These are phyloP conservation scores for Auricularia heimuer DNA, from an alignment of 768 basidiomycete species.

Conservation along the genomic window DNA sequence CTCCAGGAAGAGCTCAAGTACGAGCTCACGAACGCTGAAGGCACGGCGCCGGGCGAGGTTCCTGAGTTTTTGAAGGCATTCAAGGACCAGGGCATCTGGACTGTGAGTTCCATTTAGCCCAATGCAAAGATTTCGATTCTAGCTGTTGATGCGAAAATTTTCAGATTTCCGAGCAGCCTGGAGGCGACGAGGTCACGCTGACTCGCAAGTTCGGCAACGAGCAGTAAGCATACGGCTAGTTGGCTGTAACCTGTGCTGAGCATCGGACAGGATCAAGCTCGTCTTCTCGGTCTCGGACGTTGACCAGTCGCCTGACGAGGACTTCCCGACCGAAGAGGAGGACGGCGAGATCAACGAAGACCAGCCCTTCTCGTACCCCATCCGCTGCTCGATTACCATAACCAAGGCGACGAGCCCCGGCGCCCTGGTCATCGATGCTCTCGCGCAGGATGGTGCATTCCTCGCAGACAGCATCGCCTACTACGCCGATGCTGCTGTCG, in stretches of 20 bases:
- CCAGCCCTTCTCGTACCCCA: constrained; percentile 42
- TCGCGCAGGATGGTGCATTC: constrained; percentile 71
- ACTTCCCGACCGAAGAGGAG: constrained; percentile 32
- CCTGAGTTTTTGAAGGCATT: constrained; percentile 78
- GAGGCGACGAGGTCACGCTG: constrained; percentile 74
- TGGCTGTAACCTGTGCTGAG: neutral
- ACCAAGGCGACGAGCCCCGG: constrained; percentile 56
- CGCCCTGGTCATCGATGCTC: constrained; percentile 68
- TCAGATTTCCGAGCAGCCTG: constrained; percentile 59
- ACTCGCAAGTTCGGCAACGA: constrained; percentile 86
- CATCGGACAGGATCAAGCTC: constrained; percentile 56
- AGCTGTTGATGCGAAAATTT: neutral
- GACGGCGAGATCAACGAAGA: constrained; percentile 26
- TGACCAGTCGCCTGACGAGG: constrained; percentile 34
- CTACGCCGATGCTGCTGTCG: constrained; percentile 65
- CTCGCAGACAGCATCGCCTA: constrained; percentile 83
- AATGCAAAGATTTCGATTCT: neutral
- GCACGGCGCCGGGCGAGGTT: constrained; percentile 23
- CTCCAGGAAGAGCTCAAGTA: constrained; percentile 77
- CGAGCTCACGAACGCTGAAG: constrained; percentile 53
- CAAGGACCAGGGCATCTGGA: constrained; percentile 67
- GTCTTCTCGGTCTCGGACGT: constrained; percentile 92
- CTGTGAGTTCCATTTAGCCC: constrained; percentile 33
- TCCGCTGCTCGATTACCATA: constrained; percentile 74
- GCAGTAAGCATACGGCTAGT: constrained; percentile 42